Evolutionary conservation across 768 basidiomycete species (phyloP).

Genomic region (Harrya chromipes): DNA sequence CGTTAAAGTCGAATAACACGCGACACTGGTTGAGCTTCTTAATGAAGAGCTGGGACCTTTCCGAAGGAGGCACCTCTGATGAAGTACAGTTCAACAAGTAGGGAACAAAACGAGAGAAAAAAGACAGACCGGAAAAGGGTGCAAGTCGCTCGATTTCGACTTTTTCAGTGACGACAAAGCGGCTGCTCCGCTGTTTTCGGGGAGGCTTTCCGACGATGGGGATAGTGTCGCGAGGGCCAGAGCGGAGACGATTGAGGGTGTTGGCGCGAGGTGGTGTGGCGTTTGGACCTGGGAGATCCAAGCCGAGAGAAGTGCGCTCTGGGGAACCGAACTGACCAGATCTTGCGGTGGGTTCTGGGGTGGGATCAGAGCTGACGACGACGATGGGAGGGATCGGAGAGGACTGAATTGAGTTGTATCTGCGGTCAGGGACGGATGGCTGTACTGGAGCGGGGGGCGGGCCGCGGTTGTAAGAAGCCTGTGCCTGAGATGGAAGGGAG

Average conservation of each 20-base stretch:
- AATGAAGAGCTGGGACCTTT: conserved; percentile 88
- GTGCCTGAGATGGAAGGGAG: conserved; percentile 39
- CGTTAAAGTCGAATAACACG: conserved; percentile 98
- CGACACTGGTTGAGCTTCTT: conserved; percentile 95
- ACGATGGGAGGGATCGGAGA: conserved; percentile 77
- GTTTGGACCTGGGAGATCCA: conserved; percentile 44
- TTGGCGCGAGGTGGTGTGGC: conserved; percentile 63
- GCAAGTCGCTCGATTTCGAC: conserved; percentile 95
- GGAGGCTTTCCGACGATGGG: conserved; percentile 95
- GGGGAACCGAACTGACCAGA: conserved; percentile 40
- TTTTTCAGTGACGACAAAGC: conserved; percentile 94
- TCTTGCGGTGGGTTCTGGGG: conserved; percentile 46
- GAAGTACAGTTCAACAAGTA: not conserved
- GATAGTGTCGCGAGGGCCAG: conserved; percentile 92
- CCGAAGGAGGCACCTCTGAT: conserved; percentile 81
- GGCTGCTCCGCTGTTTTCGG: conserved; percentile 94
- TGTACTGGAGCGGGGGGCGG: conserved; percentile 39
- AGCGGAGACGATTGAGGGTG: conserved; percentile 70
- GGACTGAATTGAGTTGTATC: conserved; percentile 41
- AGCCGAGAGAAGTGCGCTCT: conserved; percentile 45
- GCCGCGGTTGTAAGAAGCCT: conserved; percentile 41
- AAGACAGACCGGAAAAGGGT: conserved; percentile 69
- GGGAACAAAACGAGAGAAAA: conserved; percentile 9
- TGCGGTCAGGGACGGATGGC: conserved; percentile 54
- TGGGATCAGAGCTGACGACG: conserved; percentile 74